Base-by-base conservation (phyloP, 2,329 filamentous ascomycete species). In the Nemania serpens region DNA sequence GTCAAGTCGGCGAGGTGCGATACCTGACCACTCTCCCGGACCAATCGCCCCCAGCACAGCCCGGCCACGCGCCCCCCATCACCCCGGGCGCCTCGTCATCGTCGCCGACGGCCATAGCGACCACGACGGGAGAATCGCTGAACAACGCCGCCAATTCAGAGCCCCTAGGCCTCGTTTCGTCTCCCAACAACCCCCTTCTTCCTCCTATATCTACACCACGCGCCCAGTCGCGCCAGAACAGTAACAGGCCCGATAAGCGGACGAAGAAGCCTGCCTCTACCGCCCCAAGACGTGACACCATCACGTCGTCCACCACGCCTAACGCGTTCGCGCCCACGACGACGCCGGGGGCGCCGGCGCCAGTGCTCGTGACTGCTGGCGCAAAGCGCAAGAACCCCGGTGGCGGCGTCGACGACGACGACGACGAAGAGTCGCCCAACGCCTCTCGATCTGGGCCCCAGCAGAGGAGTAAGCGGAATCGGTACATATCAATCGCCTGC, bases 401-500 rank as follows among this genome's bases (percentile, higher is more conserved):
- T 36, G 53, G 15, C 13, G 64, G 62, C 13, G 34, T 2, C 20
- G 61, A 61, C 20, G 61, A 61, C 17, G 61, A 64, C 25, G 58
- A 66, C 18, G 63, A 64, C 7, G 72, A 71, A 5, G 71, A 68
- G 15, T 68, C 68, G 10, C 66, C 66, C 2, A 62, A 57, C 39
- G 62, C 64, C 6, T 41, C 53, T 10, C 68, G 64, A 39, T 46
- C 61, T 11, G 53, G 57, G 7, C 59, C 68, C 15, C 71, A 72
- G 58, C 84, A 84, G 73, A 76, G 84, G 67, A 86, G 82, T 72
- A 87, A 87, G 71, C 80, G 84, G 61, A 87, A 87, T 66, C 75
- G 84, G 80, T 87, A 87, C 66, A 87, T 86, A 59, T 86, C 84
- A 12, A 85, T 87, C 65, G 84, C 84, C 43, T 87, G 84, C 68